A percentile compares a stretch with the other conserved stretches of the same genome.
Conservation (phyloP, 2,329 filamentous ascomycete species). For the Nemania bipapillata region DNA sequence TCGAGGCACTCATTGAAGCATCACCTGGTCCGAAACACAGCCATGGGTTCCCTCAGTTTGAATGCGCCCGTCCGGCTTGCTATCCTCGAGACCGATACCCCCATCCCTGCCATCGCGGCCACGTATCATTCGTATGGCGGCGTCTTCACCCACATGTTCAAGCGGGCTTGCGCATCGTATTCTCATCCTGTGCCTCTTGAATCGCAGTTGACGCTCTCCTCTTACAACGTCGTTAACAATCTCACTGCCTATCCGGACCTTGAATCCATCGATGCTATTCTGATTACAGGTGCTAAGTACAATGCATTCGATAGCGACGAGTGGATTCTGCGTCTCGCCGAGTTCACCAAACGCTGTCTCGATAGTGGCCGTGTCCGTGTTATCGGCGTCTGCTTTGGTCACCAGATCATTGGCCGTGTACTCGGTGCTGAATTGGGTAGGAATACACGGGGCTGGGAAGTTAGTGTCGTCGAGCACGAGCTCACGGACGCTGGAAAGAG, state of each 20-base stretch:
- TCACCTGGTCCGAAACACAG: background rate
- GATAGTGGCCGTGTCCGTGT: constrained; percentile 71
- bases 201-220: constrained; percentile 67
- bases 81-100: constrained; percentile 87
- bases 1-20: background rate
- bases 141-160: constrained; percentile 72
- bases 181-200: constrained; percentile 55
- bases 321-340: constrained; percentile 81
- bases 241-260: constrained; percentile 75
- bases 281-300: constrained; percentile 80
- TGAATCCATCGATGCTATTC: constrained; percentile 79
- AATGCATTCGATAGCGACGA: constrained; percentile 77
- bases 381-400: constrained; percentile 87
- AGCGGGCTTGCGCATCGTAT: constrained; percentile 62
- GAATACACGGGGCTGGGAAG: constrained; percentile 80
- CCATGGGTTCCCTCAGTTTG: constrained; percentile 48
- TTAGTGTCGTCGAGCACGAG: constrained; percentile 75
- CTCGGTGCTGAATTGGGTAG: constrained; percentile 73
- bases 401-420: constrained; percentile 83
- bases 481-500: constrained; percentile 76
- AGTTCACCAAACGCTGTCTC: constrained; percentile 70
- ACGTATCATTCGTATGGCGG: constrained; percentile 79
- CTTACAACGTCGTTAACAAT: constrained; percentile 75
- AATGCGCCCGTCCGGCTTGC: constrained; percentile 76
- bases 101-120: constrained; percentile 69